Conservation (phyloP, 148 eudicot species). For the Chenopodium album region DNA sequence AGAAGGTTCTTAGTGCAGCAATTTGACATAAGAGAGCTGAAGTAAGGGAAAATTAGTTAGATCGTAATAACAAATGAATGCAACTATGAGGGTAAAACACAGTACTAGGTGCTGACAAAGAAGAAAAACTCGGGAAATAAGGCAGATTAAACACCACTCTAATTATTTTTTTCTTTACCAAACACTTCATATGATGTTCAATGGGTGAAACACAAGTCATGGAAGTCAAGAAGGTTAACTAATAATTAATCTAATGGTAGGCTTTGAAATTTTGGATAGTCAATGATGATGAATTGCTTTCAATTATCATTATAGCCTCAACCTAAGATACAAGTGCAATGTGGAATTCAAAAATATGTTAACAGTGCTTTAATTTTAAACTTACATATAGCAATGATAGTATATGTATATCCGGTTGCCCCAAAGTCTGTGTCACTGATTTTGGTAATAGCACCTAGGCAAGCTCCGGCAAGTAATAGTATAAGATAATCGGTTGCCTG, state of each 20-base stretch:
- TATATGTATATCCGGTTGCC: conserved; percentile 46
- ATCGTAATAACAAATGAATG: not conserved
- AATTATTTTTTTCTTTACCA: no score
- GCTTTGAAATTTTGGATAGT: not conserved
- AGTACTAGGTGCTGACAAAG: no score
- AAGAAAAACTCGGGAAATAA: no score
- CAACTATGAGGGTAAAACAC: not conserved
- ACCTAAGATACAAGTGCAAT: not conserved
- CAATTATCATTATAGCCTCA: not conserved
- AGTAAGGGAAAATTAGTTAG: conserved; percentile 23
- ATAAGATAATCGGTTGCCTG: conserved; percentile 62
- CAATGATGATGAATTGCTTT: not conserved
- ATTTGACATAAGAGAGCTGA: conserved; percentile 96
- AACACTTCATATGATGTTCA: not conserved
- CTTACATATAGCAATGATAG: conserved; percentile 65
- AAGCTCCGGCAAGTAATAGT: conserved; percentile 56
- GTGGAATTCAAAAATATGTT: conserved; percentile 10
- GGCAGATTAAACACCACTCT: no score
- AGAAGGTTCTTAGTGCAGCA: conserved; percentile 84
- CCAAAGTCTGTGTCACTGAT: conserved; percentile 50
- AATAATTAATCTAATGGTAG: not conserved
- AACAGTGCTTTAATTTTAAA: not conserved
- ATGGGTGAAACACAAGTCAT: conserved; percentile 5
- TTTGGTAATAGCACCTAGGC: conserved; percentile 49
- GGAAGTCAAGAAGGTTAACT: not conserved